A percentile compares a stretch with the other conserved stretches of the same genome.
Conservation (phyloP, 129 eudicot species). For the Helianthus annuus region HanXRQr2.0-SUNRISE NC_035440.2:2666551-2667050, state of each 20-base stretch:
- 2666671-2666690: slow-evolving; percentile 70
- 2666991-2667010: background rate
- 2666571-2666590: slow-evolving; percentile 33
- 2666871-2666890: slow-evolving; percentile 50
- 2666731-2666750: slow-evolving; percentile 54
- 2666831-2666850: slow-evolving; percentile 62
- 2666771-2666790: slow-evolving; percentile 57
- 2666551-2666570: slow-evolving; percentile 81
- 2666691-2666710: slow-evolving; percentile 79
- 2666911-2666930: background rate
- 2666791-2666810: slow-evolving; percentile 44
- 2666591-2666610: slow-evolving; percentile 55
- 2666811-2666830: slow-evolving; percentile 54
- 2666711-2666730: slow-evolving; percentile 64
- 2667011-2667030: background rate
- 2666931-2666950: background rate
- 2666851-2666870: slow-evolving; percentile 82
- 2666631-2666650: slow-evolving; percentile 39
- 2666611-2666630: slow-evolving; percentile 39
- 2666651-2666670: slow-evolving; percentile 38
- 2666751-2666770: slow-evolving; percentile 62
- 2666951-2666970: background rate
- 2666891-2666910: background rate
- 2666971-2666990: background rate
- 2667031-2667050: background rate